Conservation (phyloP, 108 stramenopile genomes). For the Bacterosira constricta region DNA sequence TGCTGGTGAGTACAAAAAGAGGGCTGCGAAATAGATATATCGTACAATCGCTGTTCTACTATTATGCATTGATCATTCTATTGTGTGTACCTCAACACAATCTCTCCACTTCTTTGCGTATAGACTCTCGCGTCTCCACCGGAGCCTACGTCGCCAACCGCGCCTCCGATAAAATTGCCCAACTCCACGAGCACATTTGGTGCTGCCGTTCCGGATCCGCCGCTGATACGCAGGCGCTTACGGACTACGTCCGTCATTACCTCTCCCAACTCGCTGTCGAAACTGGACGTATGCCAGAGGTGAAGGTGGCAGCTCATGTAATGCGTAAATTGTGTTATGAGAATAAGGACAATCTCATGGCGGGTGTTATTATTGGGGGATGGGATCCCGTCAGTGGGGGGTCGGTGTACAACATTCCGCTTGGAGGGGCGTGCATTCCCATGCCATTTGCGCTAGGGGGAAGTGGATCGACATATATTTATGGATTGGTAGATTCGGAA, state of each 20-base stretch:
- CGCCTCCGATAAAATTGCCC: constrained; percentile 93
- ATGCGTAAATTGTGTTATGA: constrained; percentile 88
- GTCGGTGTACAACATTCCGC: constrained; percentile 85
- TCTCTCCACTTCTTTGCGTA: not conserved
- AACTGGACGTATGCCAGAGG: constrained; percentile 86
- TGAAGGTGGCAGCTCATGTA: constrained; percentile 92
- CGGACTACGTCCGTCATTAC: constrained; percentile 91
- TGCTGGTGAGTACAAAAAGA: constrained; percentile 53
- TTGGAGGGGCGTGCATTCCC: constrained; percentile 93
- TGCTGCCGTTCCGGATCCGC: constrained; percentile 94
- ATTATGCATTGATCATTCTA: not conserved
- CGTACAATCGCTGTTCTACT: no score
- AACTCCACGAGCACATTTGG: constrained; percentile 93
- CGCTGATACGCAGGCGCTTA: constrained; percentile 96
- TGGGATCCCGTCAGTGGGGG: constrained; percentile 95
- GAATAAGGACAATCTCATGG: constrained; percentile 95
- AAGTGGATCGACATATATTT: constrained; percentile 93
- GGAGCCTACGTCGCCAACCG: constrained; percentile 97
- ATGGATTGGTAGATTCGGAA: constrained; percentile 87
- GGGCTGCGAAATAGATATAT: not conserved
- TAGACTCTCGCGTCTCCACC: constrained; percentile 95
- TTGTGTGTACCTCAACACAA: not conserved
- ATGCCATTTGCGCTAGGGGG: constrained; percentile 95
- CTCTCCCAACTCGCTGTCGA: constrained; percentile 83
- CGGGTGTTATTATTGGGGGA: constrained; percentile 97